Percentiles rank a stretch among this genome's conserved stretches.
Evolutionary conservation across 2,329 filamentous ascomycete species (phyloP).

Genomic region (Hypoxylon sp.): DNA sequence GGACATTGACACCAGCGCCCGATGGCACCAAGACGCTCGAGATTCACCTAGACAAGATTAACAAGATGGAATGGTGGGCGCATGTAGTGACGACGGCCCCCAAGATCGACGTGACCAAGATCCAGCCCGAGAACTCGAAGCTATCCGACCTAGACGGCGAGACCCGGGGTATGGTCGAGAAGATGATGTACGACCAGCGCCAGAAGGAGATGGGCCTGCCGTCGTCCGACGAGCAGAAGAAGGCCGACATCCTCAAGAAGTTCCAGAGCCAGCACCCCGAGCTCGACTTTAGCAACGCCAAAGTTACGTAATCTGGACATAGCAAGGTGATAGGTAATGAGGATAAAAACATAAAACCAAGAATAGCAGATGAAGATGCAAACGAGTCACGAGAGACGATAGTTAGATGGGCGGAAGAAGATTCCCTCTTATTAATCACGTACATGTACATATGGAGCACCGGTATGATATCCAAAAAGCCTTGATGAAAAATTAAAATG

Average conservation of each 20-base stretch:
- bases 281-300: conserved; percentile 78
- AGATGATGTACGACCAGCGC: conserved; percentile 99
- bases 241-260: conserved; percentile 90
- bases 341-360: conserved; percentile 1
- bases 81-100: conserved; percentile 89
- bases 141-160: conserved; percentile 93
- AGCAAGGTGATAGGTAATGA: background rate
- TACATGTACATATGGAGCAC: conserved; percentile 23
- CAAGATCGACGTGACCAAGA: conserved; percentile 94
- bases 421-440: conserved; percentile 21
- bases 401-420: background rate
- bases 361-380: background rate
- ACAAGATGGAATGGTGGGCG: conserved; percentile 99
- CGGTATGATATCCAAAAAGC: background rate
- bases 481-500: conserved; percentile 52
- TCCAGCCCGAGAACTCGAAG: conserved; percentile 91
- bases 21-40: conserved; percentile 77
- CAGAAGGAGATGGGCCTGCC: conserved; percentile 94
- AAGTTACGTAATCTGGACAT: conserved; percentile 63
- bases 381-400: background rate
- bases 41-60: conserved; percentile 92
- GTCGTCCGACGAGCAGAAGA: conserved; percentile 94
- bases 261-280: conserved; percentile 85
- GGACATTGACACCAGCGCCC: conserved; percentile 82
- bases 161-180: conserved; percentile 97